Conservation (phyloP, 2,329 filamentous ascomycete species). For the Botrytis porri region DNA sequence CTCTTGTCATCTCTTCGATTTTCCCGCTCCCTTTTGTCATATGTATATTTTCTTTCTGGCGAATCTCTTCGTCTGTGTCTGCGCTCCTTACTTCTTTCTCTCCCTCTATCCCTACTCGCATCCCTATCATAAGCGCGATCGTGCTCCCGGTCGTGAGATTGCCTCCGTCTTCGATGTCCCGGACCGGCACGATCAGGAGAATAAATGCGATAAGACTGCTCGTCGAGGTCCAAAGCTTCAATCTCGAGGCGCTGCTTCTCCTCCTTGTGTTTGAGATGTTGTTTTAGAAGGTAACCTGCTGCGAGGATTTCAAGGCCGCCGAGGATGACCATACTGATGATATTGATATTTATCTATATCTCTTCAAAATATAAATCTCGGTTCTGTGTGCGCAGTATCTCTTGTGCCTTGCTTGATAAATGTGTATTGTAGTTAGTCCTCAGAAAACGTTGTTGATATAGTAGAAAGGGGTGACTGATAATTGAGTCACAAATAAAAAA, state of each 20-base stretch:
- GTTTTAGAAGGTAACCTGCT: conserved; percentile 35
- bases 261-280: conserved; percentile 35
- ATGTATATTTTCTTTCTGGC: conserved; percentile 6
- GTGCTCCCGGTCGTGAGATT: conserved; percentile 1
- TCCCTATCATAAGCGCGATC: neutral
- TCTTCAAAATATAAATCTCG: neutral
- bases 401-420: neutral
- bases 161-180: conserved; percentile 9
- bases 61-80: conserved; percentile 13
- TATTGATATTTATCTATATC: neutral
- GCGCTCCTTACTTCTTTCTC: conserved; percentile 8
- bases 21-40: conserved; percentile 4
- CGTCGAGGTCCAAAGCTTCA: conserved; percentile 28
- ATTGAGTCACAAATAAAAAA: neutral
- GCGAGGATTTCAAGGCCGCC: conserved; percentile 36
- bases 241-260: conserved; percentile 37
- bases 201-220: conserved; percentile 21
- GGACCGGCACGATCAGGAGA: conserved; percentile 19
- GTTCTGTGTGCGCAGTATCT: neutral
- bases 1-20: conserved; percentile 10
- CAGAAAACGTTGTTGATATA: neutral
- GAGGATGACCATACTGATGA: conserved; percentile 50
- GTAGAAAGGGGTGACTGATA: neutral
- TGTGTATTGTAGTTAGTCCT: neutral
- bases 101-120: neutral